A percentile compares a stretch with the other conserved stretches of the same genome.
phyloP scores from a whole-genome alignment of 2,329 filamentous ascomycete genomes.

The Aspergillus piperis region DNA sequence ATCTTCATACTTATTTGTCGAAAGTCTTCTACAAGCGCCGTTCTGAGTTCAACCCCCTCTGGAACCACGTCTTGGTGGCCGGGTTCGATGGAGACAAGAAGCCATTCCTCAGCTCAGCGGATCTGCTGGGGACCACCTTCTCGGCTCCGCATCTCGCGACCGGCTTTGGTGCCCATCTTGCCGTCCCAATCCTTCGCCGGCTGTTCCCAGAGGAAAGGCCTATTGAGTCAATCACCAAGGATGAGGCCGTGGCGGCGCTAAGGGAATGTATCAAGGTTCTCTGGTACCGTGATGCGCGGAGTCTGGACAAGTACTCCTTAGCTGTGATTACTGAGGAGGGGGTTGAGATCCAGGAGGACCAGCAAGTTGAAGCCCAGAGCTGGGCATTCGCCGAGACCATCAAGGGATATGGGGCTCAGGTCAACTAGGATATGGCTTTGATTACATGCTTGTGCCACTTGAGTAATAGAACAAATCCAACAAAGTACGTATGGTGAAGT shows the following conservation, averaged over 20 bases:
- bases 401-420: conserved; percentile 89
- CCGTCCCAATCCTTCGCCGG: conserved; percentile 84
- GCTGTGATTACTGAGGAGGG: conserved; percentile 86
- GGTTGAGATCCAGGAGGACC: conserved; percentile 79
- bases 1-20: conserved; percentile 93
- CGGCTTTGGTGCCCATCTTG: conserved; percentile 89
- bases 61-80: conserved; percentile 92
- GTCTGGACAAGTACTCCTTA: conserved; percentile 86
- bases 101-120: conserved; percentile 88
- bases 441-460: conserved; percentile 17
- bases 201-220: conserved; percentile 81
- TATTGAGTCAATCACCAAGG: conserved; percentile 69
- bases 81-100: conserved; percentile 76
- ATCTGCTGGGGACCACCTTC: conserved; percentile 92
- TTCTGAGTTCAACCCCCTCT: conserved; percentile 93
- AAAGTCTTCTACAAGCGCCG: conserved; percentile 96
- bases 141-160: conserved; percentile 85
- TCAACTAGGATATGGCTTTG: conserved; percentile 46
- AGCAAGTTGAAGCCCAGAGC: conserved; percentile 92
- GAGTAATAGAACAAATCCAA: conserved; percentile 32
- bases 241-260: conserved; percentile 76
- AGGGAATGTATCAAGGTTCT: conserved; percentile 98
- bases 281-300: conserved; percentile 94
- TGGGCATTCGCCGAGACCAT: conserved; percentile 98
- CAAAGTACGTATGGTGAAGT: neutral